Base-by-base conservation (phyloP, 2,329 filamentous ascomycete genomes). In the Colletotrichum sp. region DNA sequence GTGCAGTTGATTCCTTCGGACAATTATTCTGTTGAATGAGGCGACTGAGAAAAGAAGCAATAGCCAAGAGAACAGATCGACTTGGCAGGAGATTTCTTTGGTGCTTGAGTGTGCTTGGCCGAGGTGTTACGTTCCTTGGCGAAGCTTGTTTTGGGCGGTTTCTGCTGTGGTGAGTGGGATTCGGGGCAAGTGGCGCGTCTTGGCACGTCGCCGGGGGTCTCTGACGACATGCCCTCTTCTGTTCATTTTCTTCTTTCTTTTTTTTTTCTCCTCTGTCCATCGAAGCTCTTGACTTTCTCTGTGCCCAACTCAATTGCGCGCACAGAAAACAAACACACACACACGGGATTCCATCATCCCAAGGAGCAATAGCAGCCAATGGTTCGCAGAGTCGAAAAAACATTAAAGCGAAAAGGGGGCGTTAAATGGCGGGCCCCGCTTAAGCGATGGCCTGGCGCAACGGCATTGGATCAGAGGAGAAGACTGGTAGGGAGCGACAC, bases 141-240 rank as follows among this genome's bases (percentile, higher is more conserved):
- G 74, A 76, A 76, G 74, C 74, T 76, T 76, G 71, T 75, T 71
- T 66, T 63, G 63, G 55, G 21, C 34, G n/a, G 36, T 28, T 52
- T 66, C 44, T 32, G 36, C 52, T 28, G 62, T 36, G 34, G 9
- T 34, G 49, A 30, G 68, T 55, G 24, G 62, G 55, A 67, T 68
- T 57, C 30, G 24, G 24, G 62, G 49, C 16, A 15, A 28, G 69
- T 73, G 73, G 73, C 70, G 69, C 70, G 57, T 57, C 73, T 73
- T 73, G 73, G 73, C 73, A 76, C 70, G 73, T 76, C 73, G 68
- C 55, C 55, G 21, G 72, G 69, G 32, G 34, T 39, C 72, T 76
- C 72, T 76, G 70, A 73, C 73, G 73, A 73, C 70, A 69, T 64
- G 16, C 12, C 15, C 18, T 49, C 5, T 39, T 16, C n/a, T 9